These are phyloP conservation scores for Diaporthe destruens DNA, from an alignment of 2,329 filamentous ascomycete genomes.

Conservation along the genomic window DNA sequence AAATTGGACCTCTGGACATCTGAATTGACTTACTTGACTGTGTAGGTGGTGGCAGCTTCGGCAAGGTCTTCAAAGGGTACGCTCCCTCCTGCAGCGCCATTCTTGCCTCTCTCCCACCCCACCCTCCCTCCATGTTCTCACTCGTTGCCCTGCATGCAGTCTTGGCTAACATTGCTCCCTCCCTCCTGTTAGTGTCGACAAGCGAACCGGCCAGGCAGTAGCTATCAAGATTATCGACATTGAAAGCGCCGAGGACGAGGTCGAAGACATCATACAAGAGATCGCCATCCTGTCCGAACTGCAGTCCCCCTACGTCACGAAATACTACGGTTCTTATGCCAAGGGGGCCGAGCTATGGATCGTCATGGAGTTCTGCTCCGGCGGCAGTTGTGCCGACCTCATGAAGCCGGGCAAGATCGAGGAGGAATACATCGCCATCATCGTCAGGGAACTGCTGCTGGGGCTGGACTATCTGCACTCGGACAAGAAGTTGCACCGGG, in stretches of 20 bases:
- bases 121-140: background rate
- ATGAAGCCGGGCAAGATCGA: constrained; percentile 93
- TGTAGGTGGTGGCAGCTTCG: constrained; percentile 93
- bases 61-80: constrained; percentile 98
- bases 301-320: constrained; percentile 95
- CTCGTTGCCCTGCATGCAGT: background rate
- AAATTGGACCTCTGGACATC: constrained; percentile 20
- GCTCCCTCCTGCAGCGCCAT: constrained; percentile 43
- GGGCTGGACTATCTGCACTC: constrained; percentile 93
- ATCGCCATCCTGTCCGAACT: constrained; percentile 97
- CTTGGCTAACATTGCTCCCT: constrained; percentile 37
- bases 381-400: constrained; percentile 94
- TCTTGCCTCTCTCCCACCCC: constrained; percentile 34
- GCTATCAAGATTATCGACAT: constrained; percentile 99
- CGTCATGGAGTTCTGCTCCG: constrained; percentile 99
- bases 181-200: constrained; percentile 78
- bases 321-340: constrained; percentile 96
- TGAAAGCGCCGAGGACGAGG: constrained; percentile 98
- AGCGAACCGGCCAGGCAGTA: constrained; percentile 90
- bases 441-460: constrained; percentile 88
- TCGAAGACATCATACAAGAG: constrained; percentile 99
- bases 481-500: constrained; percentile 95
- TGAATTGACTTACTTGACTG: constrained; percentile 47
- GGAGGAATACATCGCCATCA: constrained; percentile 97
- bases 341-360: constrained; percentile 99